Evolutionary conservation across 768 basidiomycete genomes (phyloP).

Genomic region (Auricularia heimuer): DNA sequence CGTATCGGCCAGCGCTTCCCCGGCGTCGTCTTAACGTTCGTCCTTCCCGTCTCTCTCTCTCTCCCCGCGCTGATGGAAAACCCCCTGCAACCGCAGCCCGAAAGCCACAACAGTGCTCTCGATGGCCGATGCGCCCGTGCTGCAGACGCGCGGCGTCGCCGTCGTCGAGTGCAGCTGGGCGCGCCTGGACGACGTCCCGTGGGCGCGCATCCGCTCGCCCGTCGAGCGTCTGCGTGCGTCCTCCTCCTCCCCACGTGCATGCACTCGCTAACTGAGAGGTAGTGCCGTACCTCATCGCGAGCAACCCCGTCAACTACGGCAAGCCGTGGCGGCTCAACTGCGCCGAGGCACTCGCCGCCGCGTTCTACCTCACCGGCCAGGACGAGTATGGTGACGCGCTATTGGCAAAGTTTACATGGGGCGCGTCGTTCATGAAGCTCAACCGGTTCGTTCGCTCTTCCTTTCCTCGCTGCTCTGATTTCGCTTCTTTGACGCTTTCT

Average conservation of each 20-base stretch:
- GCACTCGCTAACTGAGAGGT: neutral
- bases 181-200: conserved; percentile 87
- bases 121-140: conserved; percentile 74
- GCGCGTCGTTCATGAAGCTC: conserved; percentile 74
- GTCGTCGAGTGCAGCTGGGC: conserved; percentile 99
- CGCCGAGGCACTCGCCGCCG: conserved; percentile 88
- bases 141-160: conserved; percentile 67
- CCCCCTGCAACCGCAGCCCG: conserved; percentile 41
- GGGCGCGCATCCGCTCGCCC: conserved; percentile 85
- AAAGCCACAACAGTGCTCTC: conserved; percentile 71
- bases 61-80: neutral
- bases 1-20: conserved; percentile 78
- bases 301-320: conserved; percentile 97
- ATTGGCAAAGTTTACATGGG: conserved; percentile 84
- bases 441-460: conserved; percentile 47
- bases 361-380: conserved; percentile 90
- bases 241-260: neutral
- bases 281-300: conserved; percentile 94
- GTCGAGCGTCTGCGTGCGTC: conserved; percentile 80
- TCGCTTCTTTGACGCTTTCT: neutral
- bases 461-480: conserved; percentile 5
- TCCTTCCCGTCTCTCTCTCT: conserved; percentile 8
- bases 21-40: conserved; percentile 91
- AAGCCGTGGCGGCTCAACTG: conserved; percentile 95
- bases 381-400: conserved; percentile 69